Conservation (phyloP, 1,284 basidiomycete genomes). For the Coniferiporia weirii region DNA sequence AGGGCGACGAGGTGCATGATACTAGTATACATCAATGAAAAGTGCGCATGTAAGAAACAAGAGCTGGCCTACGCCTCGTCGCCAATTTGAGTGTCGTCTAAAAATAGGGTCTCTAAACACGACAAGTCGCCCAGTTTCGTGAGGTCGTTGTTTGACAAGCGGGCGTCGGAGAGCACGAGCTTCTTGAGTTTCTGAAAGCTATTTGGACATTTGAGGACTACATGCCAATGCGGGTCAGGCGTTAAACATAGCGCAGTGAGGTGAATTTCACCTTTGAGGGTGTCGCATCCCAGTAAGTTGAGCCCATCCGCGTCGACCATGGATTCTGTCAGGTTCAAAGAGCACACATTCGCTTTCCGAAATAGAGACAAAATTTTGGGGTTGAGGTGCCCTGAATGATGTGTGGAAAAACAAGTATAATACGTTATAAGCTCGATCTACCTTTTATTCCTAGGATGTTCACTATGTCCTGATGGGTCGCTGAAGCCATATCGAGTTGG, state of each 20-base stretch:
- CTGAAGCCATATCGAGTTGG: conserved; percentile 1
- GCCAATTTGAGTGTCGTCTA: conserved; percentile 51
- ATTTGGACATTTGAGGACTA: conserved; percentile 48
- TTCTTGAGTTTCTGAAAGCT: conserved; percentile 47
- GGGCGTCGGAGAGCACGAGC: conserved; percentile 42
- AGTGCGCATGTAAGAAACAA: background rate
- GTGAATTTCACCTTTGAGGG: conserved; percentile 37
- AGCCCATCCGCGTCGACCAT: conserved; percentile 44
- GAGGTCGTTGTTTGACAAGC: conserved; percentile 44
- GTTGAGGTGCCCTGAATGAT: conserved; percentile 36
- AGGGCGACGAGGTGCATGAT: conserved; percentile 53
- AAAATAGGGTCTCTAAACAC: conserved; percentile 40
- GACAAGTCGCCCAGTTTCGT: conserved; percentile 49
- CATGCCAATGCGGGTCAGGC: background rate
- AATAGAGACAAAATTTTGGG: conserved; percentile 34
- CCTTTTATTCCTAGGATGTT: conserved; percentile 13
- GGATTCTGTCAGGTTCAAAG: conserved; percentile 39
- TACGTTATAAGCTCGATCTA: background rate
- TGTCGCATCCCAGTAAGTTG: conserved; percentile 37
- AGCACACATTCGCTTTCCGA: conserved; percentile 33
- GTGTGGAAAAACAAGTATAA: background rate
- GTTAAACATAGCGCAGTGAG: conserved; percentile 10
- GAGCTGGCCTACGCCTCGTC: conserved; percentile 51
- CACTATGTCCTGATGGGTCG: conserved; percentile 15
- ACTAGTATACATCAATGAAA: conserved; percentile 22